Percentiles rank a stretch among this genome's conserved stretches.
Evolutionary conservation across 2,329 filamentous ascomycete species (phyloP).

Genomic region (Zymoseptoria passerinii): DNA sequence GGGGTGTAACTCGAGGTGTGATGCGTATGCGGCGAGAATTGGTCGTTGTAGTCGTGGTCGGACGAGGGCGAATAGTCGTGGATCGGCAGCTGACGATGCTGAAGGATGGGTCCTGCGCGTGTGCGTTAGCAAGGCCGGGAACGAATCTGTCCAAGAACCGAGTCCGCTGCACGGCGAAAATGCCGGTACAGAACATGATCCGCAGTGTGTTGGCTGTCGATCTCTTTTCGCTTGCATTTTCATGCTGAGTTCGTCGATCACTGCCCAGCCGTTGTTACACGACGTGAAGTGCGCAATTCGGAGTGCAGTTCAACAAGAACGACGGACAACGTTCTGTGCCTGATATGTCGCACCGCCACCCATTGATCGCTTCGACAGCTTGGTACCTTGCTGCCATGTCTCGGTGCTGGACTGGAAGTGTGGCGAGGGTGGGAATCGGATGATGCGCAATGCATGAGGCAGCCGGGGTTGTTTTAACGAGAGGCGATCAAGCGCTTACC

Average conservation of each 20-base stretch:
- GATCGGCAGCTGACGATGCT: constrained; percentile 35
- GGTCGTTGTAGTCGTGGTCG: constrained; percentile 40
- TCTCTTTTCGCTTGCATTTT: background rate
- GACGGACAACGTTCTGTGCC: constrained; percentile 5
- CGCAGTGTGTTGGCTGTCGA: background rate
- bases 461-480: constrained; percentile 8
- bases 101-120: constrained; percentile 36
- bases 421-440: constrained; percentile 5
- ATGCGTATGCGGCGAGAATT: constrained; percentile 39
- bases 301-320: background rate
- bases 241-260: background rate
- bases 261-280: background rate
- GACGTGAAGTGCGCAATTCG: background rate
- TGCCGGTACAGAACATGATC: constrained; percentile 2
- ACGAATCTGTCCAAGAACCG: background rate
- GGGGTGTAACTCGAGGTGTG: constrained; percentile 34
- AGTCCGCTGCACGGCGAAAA: constrained; percentile 10
- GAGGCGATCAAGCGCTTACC: constrained; percentile 19
- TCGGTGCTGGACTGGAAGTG: background rate
- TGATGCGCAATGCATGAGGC: constrained; percentile 15
- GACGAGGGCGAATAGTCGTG: constrained; percentile 37
- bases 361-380: background rate
- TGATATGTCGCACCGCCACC: constrained; percentile 8
- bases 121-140: constrained; percentile 33
- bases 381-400: background rate